Base-by-base conservation (phyloP, 2,329 filamentous ascomycete species). In the Helminthosporium solani region DNA sequence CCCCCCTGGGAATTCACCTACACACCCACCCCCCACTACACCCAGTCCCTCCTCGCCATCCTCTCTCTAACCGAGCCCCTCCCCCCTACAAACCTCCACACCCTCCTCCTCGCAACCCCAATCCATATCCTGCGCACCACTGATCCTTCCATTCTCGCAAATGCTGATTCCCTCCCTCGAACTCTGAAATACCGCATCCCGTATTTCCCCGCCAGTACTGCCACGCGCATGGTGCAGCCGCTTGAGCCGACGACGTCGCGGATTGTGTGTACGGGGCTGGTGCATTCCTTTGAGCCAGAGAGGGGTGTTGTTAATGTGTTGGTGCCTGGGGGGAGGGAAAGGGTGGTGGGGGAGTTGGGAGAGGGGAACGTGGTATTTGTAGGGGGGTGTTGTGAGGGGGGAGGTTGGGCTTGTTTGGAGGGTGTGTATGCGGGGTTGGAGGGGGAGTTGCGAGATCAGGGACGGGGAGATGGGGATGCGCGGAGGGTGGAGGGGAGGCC, bases 71-170 rank as follows among this genome's bases (percentile, higher is more conserved):
- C 85, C 47, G 83, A 85, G 55, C 81, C 84, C 48, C 82, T 3
- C 73, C 80, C 0, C 70, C 80, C 0, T 75, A 78, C 3, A 72
- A 86, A 6, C 66, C 91, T 1, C 73, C 76, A 9, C 0, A 83
- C 87, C 33, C 76, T 84, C 0, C 80, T 92, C 34, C 84, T 88
- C 54, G 88, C 88, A 14, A 80, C 81, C n/a, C 64, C 90, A 0
- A 70, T 92, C 0, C 84, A 86, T 0, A 72, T 88, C 6, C 81
- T 89, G 0, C 76, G 79, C 23, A 71, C 88, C 7, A 80, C 87
- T 42, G 76, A 78, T 18, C 49, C 64, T 0, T 65, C 63, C 16
- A 42, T 57, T 16, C 54, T 54, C 11, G 21, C 49, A 2, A 44
- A 47, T n/a, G 54, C 56, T 16, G 50, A 60, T 31, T 44, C 52